Evolutionary conservation across 768 basidiomycete species (phyloP), one percentile per base, ranked within the genome.

Genomic region (Lactarius sp.): DNA sequence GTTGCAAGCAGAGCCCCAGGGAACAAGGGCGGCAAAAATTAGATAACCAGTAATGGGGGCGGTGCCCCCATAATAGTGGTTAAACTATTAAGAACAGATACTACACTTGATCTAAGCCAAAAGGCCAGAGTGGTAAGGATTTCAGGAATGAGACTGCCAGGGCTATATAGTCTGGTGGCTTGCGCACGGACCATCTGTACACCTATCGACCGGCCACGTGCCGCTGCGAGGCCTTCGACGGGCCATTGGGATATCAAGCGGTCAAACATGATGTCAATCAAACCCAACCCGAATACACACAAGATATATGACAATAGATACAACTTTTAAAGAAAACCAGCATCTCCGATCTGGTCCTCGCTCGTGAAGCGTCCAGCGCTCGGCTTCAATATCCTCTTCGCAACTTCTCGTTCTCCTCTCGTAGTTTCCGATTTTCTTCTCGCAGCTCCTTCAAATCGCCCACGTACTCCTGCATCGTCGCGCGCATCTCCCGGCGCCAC

Each of bases 31-130:
- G 67, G 66, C 70, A 72, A 72, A 72, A 72, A 71, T 72, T 64
- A 69, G 71, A 72, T 72, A 72, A 72, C 71, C 71, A 73, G 71
- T 20, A 70, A 73, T 70, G 70, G 59, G 64, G 71, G 72, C 72
- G 64, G 72, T 73, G 72, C 71, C 71, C 66, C 65, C 71, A 73
- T 73, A 73, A 73, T 73, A 73, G 72, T 73, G 72, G 71, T 85
- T 85, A 85, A 84, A 84, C 83, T 85, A 84, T 85, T 85, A 88
- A 90, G 88, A 90, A 90, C 89, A 92, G 88, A 90, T 92, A 91
- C 89, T 90, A 91, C 89, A 91, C 89, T 90, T 90, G 88, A 90
- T 90, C 88, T 90, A 90, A 90, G 89, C 88, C 88, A 90, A 89
- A 88, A 89, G 88, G 86, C 87, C 87, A 88, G 87, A 89, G 87